Conservation (phyloP, 768 basidiomycete species). For the Dentipellis sp. region DNA sequence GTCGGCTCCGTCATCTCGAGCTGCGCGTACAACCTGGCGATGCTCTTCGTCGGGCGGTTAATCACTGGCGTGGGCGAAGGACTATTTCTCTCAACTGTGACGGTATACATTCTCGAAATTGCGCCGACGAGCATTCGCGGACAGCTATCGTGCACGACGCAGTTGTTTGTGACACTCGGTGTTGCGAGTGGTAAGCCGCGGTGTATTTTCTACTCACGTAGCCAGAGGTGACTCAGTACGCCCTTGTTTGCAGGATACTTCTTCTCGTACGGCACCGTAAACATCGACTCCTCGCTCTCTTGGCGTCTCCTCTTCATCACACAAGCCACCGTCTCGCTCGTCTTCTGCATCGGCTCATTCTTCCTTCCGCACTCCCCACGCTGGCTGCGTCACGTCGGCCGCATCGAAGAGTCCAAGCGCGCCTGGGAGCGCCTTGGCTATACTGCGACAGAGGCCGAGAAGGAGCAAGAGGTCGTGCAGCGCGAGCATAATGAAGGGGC, state of each 20-base stretch:
- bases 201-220: conserved; percentile 18
- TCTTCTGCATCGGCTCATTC: conserved; percentile 21
- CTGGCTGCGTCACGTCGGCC: conserved; percentile 30
- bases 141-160: conserved; percentile 29
- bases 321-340: conserved; percentile 22
- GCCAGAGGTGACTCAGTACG: not conserved
- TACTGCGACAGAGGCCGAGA: conserved; percentile 18
- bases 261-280: conserved; percentile 29
- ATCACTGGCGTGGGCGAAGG: conserved; percentile 40
- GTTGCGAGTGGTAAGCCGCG: conserved; percentile 25
- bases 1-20: conserved; percentile 31
- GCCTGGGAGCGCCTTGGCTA: conserved; percentile 19
- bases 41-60: conserved; percentile 35
- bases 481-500: conserved; percentile 11
- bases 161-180: conserved; percentile 35
- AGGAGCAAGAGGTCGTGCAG: conserved; percentile 19
- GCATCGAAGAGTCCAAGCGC: conserved; percentile 24
- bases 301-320: conserved; percentile 31
- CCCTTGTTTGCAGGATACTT: conserved; percentile 23
- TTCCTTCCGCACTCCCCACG: conserved; percentile 31
- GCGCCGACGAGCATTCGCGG: conserved; percentile 34
- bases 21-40: conserved; percentile 24
- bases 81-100: conserved; percentile 33
- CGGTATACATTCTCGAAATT: conserved; percentile 32
- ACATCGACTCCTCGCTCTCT: conserved; percentile 21